Conservation (phyloP, 306 rosid species). For the Citrullus colocynthis region DNA sequence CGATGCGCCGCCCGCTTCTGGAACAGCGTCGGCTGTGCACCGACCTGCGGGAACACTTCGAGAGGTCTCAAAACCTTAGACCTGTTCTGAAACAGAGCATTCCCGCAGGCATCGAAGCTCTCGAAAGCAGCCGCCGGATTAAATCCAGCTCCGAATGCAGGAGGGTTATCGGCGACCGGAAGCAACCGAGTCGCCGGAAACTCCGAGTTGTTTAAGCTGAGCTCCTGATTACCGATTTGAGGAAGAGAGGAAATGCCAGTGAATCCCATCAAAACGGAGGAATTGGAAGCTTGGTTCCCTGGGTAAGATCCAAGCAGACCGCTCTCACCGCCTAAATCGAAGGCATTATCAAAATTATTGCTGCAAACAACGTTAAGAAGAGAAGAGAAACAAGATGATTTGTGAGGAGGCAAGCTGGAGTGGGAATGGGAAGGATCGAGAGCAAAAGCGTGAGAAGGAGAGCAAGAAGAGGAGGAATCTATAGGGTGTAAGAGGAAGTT, state of each 20-base stretch:
- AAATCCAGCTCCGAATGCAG: slow-evolving; percentile 11
- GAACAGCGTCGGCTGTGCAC: slow-evolving; percentile 62
- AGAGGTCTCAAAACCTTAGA: slow-evolving; percentile 40
- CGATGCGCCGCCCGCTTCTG: slow-evolving; percentile 58
- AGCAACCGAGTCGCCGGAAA: not conserved
- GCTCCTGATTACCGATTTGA: slow-evolving; percentile 21
- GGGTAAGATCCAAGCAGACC: slow-evolving; percentile 26
- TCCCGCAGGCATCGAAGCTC: slow-evolving; percentile 26
- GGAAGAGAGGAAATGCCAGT: slow-evolving; percentile 21
- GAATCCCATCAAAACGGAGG: slow-evolving; percentile 35
- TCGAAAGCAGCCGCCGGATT: slow-evolving; percentile 20
- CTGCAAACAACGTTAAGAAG: slow-evolving; percentile 22
- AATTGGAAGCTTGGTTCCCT: slow-evolving; percentile 14
- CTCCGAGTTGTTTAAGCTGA: slow-evolving; percentile 32
- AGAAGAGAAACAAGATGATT: slow-evolving; percentile 33
- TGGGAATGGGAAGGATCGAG: slow-evolving; percentile 49
- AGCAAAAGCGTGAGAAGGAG: slow-evolving; percentile 42
- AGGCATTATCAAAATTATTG: slow-evolving; percentile 39
- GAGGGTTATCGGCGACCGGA: slow-evolving; percentile 11
- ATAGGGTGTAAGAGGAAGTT: slow-evolving; percentile 34
- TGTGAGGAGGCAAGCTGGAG: slow-evolving; percentile 41
- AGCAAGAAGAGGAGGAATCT: slow-evolving; percentile 49
- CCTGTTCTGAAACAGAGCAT: slow-evolving; percentile 31
- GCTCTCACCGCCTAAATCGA: slow-evolving; percentile 38
- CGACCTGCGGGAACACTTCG: slow-evolving; percentile 31